A percentile compares a stretch with the other conserved stretches of the same genome.
phyloP scores from a whole-genome alignment of 2,329 filamentous ascomycete genomes.

The Botrytis medusae region DNA sequence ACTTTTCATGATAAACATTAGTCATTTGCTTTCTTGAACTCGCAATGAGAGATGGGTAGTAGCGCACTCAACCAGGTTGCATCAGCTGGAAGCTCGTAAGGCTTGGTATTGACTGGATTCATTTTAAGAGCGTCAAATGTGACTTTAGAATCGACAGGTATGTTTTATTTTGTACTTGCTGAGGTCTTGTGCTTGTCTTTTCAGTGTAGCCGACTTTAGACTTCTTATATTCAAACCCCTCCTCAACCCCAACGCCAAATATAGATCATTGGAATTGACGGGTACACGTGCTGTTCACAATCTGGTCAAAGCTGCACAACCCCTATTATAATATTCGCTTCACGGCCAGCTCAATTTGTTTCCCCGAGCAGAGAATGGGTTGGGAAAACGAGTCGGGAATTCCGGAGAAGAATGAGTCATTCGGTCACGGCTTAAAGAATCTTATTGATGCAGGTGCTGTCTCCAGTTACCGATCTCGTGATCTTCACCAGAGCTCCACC shows the following conservation, averaged over 20 bases:
- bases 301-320: neutral
- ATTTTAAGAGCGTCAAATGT: neutral
- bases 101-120: constrained; percentile 9
- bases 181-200: neutral
- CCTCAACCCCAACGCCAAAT: too few relatives aligned
- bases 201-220: neutral
- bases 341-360: neutral
- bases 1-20: constrained; percentile 38
- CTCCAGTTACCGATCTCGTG: neutral
- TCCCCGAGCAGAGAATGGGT: neutral
- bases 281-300: neutral
- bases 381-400: neutral
- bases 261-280: neutral
- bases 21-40: neutral
- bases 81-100: neutral
- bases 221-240: neutral
- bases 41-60: neutral
- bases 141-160: neutral
- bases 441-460: neutral
- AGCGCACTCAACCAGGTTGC: constrained; percentile 7
- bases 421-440: neutral
- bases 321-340: constrained; percentile 10
- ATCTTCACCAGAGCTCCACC: neutral
- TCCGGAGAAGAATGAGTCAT: neutral
- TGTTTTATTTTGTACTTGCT: neutral